Evolutionary conservation across 2,329 filamentous ascomycete genomes (phyloP), one percentile per base, ranked within the genome.

Genomic region (Fusarium papillatum): DNA sequence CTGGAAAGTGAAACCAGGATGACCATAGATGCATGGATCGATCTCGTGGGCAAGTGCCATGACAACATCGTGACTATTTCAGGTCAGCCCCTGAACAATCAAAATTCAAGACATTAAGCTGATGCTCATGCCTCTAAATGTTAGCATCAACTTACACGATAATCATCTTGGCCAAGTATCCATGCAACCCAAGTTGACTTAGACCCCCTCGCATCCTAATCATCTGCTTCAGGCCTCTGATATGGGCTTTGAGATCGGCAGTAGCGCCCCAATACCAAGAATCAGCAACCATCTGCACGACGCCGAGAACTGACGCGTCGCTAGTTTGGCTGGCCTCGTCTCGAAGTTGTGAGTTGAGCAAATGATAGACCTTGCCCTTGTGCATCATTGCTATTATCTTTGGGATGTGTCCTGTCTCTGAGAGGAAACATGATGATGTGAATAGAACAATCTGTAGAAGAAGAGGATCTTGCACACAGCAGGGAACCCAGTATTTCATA

Each of bases 201-300:
- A 89, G 81, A 0, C 88, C 87, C 14, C 88, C 88, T 29, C 87
- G 83, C 59, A 87, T 75, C 26, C 79, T 79, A 13, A 90, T 84
- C 86, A 90, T 88, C 60, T 85, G 85, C 71, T 84, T 82, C 19
- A 90, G 82, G 0, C 88, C 88, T 9, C 78, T 79, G 70, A 89
- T 83, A 64, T 90, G 88, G 1, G 85, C 84, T 29, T 84, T 82
- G 14, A 90, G 81, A 70, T 87, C 86, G 43, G 83, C 78, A 0
- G 83, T 85, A 31, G 85, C 85, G 8, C 88, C 87, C 87, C 88
- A 89, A 76, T 89, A 89, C 88, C 89, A 90, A 69, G 89, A 88
- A 57, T 88, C 85, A 29, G 88, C 79, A 26, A 88, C 84, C 71
- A 90, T 83, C 76, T 89, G 88, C 1, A 86, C 80, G 7, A 89